Percentiles rank a stretch among this genome's conserved stretches.
phyloP scores from a whole-genome alignment of 2,329 filamentous ascomycete genomes.

The Thielaviopsis cerberus region DNA sequence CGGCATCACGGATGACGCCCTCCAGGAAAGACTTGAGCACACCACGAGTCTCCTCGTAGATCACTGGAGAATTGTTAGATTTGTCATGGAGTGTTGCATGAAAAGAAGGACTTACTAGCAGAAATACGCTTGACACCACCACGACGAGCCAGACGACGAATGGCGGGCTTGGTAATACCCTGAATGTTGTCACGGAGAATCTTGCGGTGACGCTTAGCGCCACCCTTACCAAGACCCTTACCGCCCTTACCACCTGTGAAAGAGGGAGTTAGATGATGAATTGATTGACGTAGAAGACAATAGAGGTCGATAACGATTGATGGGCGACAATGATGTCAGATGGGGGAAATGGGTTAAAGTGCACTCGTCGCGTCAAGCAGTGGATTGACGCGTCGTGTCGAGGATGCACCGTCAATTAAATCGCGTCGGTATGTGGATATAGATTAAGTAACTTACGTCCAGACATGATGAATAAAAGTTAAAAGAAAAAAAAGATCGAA shows the following conservation, averaged over 20 bases:
- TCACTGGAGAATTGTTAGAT: conserved; percentile 24
- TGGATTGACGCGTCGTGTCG: conserved; percentile 94
- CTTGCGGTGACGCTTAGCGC: conserved; percentile 97
- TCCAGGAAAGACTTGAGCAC: conserved; percentile 65
- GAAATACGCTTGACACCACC: conserved; percentile 99
- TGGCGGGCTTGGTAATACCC: conserved; percentile 96
- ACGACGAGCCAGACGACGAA: conserved; percentile 95
- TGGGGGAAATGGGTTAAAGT: background rate
- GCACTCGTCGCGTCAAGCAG: conserved; percentile 78
- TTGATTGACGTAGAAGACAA: too few species aligned
- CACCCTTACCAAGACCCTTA: conserved; percentile 95
- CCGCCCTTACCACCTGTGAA: conserved; percentile 71
- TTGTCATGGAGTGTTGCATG: background rate
- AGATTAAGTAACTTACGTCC: background rate
- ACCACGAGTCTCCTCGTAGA: conserved; percentile 63
- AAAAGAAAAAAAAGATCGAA: background rate
- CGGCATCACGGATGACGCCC: conserved; percentile 56
- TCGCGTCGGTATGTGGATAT: conserved; percentile 3
- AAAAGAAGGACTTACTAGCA: conserved; percentile 31
- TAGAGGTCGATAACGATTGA: background rate
- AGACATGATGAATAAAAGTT: background rate
- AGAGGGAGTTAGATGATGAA: too few species aligned
- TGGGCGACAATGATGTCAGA: background rate
- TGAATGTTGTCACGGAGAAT: conserved; percentile 99
- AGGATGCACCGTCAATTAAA: background rate